Base-by-base conservation (phyloP, 176 grass and related monocot species). In the Oryza meridionalis region DNA sequence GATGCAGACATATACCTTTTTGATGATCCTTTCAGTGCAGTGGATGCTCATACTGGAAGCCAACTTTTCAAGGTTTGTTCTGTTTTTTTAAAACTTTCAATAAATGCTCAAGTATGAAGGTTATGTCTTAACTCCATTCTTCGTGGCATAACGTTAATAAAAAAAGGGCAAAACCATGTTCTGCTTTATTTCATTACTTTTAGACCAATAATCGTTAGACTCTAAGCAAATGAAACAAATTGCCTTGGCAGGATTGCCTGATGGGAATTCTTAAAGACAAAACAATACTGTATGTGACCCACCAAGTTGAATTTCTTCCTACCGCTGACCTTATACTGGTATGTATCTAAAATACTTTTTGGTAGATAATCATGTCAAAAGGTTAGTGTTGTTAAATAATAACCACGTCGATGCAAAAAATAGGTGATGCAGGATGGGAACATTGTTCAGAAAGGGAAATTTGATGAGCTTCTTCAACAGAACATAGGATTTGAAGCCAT, bases 301-400 rank as follows among this genome's bases (percentile, higher is more conserved):
- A 99, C 79, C 96, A 99, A 92, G 93, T 99, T 14, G 96, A 99
- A 87, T 99, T 96, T 88, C 93, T 99, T 87, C 96, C 96, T 65
- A 88, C 67, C 4, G 96, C 96, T 4, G 93, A 99, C 62, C 76
- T 99, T 81, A 99, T 99, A 85, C 67, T 99, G 61, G 96, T 96
- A 96, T 84, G 82, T 62, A 79, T 76, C 3, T 24, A 87, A 86
- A 77, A 31, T 61, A 70, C 29, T 68, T 12, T 68, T 82, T 69
- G 12, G 17, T 80, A 63, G 2, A 8, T 13, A 32, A 76, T 84
- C 21, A 46, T 75, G 38, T 71, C 25, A 9, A 72, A 43, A 82
- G 37, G 59, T 33, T 70, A 81, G 9, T n/a, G 22, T 65, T 69
- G 12, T 27, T 66, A 81, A 74, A 69, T 81, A 86, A 37, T 88